phyloP scores from a whole-genome alignment of 768 basidiomycete genomes.

The Tulasnella sp. region DNA sequence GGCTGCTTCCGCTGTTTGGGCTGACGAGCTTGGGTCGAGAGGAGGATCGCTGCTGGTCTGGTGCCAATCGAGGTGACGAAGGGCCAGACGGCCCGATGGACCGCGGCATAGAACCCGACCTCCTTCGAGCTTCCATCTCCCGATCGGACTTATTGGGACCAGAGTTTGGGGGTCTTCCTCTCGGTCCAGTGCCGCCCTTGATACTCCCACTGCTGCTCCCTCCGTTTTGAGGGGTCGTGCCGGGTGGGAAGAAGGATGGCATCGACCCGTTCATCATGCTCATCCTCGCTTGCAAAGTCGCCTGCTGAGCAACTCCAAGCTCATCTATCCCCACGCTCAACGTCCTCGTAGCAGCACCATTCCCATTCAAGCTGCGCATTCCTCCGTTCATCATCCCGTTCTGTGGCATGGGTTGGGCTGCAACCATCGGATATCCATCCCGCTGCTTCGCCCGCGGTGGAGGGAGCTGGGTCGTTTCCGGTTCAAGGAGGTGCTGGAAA shows the following conservation, averaged over 20 bases:
- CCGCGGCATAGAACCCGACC: constrained; percentile 5
- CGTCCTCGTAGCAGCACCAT: background rate
- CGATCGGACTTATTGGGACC: background rate
- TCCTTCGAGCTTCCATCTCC: background rate
- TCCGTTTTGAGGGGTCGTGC: background rate
- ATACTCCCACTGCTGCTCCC: background rate
- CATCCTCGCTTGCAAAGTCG: background rate
- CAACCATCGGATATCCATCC: constrained; percentile 13
- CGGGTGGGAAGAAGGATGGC: constrained; percentile 10
- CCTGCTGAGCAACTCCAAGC: background rate
- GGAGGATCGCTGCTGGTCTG: background rate
- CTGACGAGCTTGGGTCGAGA: background rate
- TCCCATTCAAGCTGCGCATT: background rate
- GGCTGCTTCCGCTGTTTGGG: background rate
- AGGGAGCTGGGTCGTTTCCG: constrained; percentile 26
- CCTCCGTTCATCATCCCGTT: background rate
- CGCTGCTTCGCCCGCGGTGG: constrained; percentile 1
- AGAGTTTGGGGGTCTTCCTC: background rate
- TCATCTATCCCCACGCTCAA: background rate
- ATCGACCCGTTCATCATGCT: constrained; percentile 18
- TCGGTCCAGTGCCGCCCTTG: background rate
- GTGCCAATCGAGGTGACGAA: background rate
- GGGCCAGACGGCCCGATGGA: background rate
- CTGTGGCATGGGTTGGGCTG: background rate
- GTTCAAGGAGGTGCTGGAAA: constrained; percentile 62